Evolutionary conservation across 495 filamentous ascomycete genomes (phyloP), one percentile per base, ranked within the genome.

Genomic region (Pseudotulostoma volvatum): DNA sequence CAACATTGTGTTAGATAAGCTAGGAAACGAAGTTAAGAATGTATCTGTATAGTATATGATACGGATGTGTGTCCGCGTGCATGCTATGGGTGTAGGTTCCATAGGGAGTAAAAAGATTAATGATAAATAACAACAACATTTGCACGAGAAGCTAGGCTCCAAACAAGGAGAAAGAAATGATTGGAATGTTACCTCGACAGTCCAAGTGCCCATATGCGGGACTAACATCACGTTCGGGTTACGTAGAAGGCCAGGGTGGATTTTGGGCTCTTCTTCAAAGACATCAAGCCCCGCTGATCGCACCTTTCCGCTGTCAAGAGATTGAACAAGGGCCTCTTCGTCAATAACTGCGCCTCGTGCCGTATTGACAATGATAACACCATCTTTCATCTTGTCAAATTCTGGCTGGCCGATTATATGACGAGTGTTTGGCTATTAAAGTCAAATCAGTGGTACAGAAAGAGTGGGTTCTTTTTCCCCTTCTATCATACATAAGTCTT

Each of bases 121-220:
- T n/a, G n/a, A n/a, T n/a, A n/a, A n/a, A n/a, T n/a, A n/a, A n/a
- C n/a, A n/a, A n/a, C n/a, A n/a, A n/a, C n/a, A n/a, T n/a, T n/a
- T n/a, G n/a, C n/a, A n/a, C n/a, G n/a, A n/a, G n/a, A n/a, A n/a
- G n/a, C n/a, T n/a, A n/a, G n/a, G n/a, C n/a, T n/a, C n/a, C n/a
- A n/a, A 31, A 21, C 1, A 23, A 33, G 33, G 15, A 32, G 18
- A 15, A 15, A 7, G 20, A 23, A 35, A 36, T 37, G 18, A 8
- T 15, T 11, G 41, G 9, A 41, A 16, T 54, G 68, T 57, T 39
- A 74, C 71, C 63, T 82, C 77, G 14, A 60, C 47, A 8, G 76
- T 80, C 59, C 63, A 75, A 14, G 77, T 82, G 1, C 77, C 77
- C 69, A 82, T 71, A 52, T 82, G 77, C 37, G 77, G 77, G 15